Evolutionary conservation across 495 filamentous ascomycete species (phyloP), one percentile per base, ranked within the genome.

Genomic region (Bacidia rubella): DNA sequence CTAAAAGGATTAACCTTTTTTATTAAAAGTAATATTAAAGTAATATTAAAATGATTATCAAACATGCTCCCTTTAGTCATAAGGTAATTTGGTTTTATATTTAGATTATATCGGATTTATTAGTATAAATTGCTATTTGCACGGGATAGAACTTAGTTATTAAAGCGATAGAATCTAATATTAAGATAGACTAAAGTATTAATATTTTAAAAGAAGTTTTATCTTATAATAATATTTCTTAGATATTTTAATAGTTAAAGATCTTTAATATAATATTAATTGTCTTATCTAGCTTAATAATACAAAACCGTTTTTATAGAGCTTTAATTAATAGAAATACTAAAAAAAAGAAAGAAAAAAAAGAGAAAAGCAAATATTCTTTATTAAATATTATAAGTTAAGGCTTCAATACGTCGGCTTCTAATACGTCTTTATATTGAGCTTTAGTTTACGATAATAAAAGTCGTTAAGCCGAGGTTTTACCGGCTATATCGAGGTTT

Each of bases 191-290:
- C 3, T n/a, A n/a, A n/a, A 48, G 55, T 25, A 42, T 55, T 49
- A 29, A 51, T 38, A 51, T 19, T 2, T 54, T 55, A 43, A 40
- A 57, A 27, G 42, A 57, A 25, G 3, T 60, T 21, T 47, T 57
- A 23, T 20, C 45, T 20, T 44, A 59, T 32, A 12, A 26, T 11
- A 48, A 51, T 10, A 51, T 58, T 17, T 12, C 9, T 17, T 56
- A 35, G 32, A 12, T 26, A 9, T 39, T 0, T 4, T 4, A 58
- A 12, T 43, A n/a, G n/a, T n/a, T n/a, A n/a, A n/a, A n/a, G n/a
- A n/a, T n/a, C n/a, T n/a, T n/a, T n/a, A n/a, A n/a, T n/a, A n/a
- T 19, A 20, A 50, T 35, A 1, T 25, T 22, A 0, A 51, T 41
- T 53, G 48, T 24, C 1, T 60, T 44, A 21, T 47, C 26, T 0